phyloP scores from a whole-genome alignment of 352 stramenopile species.

The Phytophthora cactorum region DNA sequence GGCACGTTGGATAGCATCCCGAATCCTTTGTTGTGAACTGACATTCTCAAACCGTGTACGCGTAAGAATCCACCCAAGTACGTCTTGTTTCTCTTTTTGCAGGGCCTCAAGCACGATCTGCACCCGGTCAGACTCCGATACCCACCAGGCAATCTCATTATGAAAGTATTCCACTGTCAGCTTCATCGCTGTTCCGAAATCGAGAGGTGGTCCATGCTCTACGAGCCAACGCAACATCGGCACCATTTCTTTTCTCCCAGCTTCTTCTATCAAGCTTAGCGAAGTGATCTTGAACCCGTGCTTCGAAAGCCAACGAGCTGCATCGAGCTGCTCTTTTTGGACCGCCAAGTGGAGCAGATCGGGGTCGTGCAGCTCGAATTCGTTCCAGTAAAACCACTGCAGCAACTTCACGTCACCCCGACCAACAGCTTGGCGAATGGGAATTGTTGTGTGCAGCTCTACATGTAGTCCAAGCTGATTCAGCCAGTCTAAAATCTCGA shows the following conservation, averaged over 20 bases:
- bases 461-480: not conserved
- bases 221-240: constrained; percentile 4
- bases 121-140: constrained; percentile 1
- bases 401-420: constrained; percentile 7
- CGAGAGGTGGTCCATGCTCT: not conserved
- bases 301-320: constrained; percentile 3
- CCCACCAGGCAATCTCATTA: constrained; percentile 1
- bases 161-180: not conserved
- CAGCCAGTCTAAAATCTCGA: constrained; percentile 10
- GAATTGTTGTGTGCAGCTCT: not conserved
- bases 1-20: not conserved
- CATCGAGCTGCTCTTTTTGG: not conserved
- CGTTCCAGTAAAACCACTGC: constrained; percentile 6
- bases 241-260: not conserved
- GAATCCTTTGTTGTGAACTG: not conserved
- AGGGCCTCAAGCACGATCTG: too few species aligned
- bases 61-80: not conserved
- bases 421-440: not conserved
- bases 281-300: not conserved
- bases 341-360: constrained; percentile 5
- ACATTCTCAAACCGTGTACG: not conserved
- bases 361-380: constrained; percentile 2
- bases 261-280: not conserved
- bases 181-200: not conserved
- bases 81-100: too few species aligned